These are phyloP conservation scores for Penicillium sp. DNA, from an alignment of 2,329 filamentous ascomycete species.

Conservation along the genomic window DNA sequence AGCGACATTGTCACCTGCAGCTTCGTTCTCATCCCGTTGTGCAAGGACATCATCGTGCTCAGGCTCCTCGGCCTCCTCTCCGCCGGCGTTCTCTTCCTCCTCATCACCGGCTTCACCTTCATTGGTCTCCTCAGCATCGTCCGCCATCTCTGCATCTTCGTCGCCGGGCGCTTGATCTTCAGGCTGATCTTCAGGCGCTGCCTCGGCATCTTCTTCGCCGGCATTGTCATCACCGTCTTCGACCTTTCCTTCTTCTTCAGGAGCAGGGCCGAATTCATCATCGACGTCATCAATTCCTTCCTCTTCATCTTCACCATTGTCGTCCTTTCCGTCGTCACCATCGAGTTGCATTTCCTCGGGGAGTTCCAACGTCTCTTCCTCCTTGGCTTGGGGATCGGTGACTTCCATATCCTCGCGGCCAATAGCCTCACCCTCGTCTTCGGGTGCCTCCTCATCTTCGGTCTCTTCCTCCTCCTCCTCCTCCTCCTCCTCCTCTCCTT, in stretches of 20 bases:
- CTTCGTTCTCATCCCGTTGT: constrained; percentile 49
- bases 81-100: constrained; percentile 40
- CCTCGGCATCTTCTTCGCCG: constrained; percentile 33
- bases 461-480: constrained; percentile 60
- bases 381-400: constrained; percentile 70
- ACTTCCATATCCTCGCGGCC: constrained; percentile 63
- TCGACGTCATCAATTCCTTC: constrained; percentile 48
- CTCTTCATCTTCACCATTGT: constrained; percentile 42
- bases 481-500: constrained; percentile 54
- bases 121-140: constrained; percentile 42
- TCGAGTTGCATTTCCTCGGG: constrained; percentile 86
- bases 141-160: constrained; percentile 43
- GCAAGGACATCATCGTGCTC: constrained; percentile 47
- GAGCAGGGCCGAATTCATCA: constrained; percentile 41
- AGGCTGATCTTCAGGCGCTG: constrained; percentile 30
- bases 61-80: constrained; percentile 51
- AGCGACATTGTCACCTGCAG: constrained; percentile 53
- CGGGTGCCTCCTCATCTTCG: constrained; percentile 50
- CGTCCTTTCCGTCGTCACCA: constrained; percentile 59
- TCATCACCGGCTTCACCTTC: constrained; percentile 48
- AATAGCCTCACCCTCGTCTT: constrained; percentile 60
- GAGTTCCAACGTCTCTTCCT: constrained; percentile 76
- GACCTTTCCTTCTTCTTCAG: constrained; percentile 34
- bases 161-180: constrained; percentile 34
- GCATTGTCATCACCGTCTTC: constrained; percentile 30